A percentile compares a stretch with the other conserved stretches of the same genome.
phyloP scores from a whole-genome alignment of 2,329 filamentous ascomycete species.

The Bimuria novae-zelandiae region DNA sequence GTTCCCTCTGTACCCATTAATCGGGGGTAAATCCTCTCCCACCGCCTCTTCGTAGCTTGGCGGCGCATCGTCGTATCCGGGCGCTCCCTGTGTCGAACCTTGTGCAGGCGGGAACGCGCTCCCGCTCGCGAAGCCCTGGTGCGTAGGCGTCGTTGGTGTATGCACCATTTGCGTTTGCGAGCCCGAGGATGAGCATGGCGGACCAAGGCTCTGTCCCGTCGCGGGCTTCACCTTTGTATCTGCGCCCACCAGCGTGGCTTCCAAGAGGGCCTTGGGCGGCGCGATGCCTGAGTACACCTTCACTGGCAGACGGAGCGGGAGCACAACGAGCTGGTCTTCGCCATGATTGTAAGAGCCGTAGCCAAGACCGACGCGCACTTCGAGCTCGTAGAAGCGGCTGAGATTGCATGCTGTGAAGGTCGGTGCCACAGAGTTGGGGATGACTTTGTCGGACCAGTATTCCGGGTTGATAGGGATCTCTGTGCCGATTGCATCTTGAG shows the following conservation, averaged over 20 bases:
- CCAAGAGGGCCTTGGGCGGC: constrained; percentile 76
- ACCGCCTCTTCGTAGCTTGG: constrained; percentile 95
- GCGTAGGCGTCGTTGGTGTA: constrained; percentile 31
- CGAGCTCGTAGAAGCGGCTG: constrained; percentile 77
- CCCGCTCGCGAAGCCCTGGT: constrained; percentile 26
- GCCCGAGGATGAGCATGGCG: constrained; percentile 10
- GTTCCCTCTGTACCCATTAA: constrained; percentile 71
- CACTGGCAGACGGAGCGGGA: constrained; percentile 79
- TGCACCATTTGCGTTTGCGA: constrained; percentile 16
- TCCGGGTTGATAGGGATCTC: constrained; percentile 72
- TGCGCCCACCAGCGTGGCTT: constrained; percentile 58
- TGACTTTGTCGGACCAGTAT: constrained; percentile 71
- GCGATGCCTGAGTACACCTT: constrained; percentile 86
- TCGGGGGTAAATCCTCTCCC: constrained; percentile 74
- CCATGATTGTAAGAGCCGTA: constrained; percentile 66
- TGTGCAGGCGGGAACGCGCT: constrained; percentile 27
- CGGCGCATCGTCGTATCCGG: constrained; percentile 74
- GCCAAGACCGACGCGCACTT: constrained; percentile 77
- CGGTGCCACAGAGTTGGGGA: constrained; percentile 87
- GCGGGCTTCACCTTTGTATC: constrained; percentile 15
- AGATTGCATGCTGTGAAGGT: constrained; percentile 91
- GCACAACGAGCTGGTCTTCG: constrained; percentile 73
- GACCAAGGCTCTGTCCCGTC: constrained; percentile 15
- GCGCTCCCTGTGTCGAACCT: constrained; percentile 42
- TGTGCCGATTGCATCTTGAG: constrained; percentile 61